Evolutionary conservation across 2,329 filamentous ascomycete genomes (phyloP), one percentile per base, ranked within the genome.

Genomic region (Byssochlamys sp.): DNA sequence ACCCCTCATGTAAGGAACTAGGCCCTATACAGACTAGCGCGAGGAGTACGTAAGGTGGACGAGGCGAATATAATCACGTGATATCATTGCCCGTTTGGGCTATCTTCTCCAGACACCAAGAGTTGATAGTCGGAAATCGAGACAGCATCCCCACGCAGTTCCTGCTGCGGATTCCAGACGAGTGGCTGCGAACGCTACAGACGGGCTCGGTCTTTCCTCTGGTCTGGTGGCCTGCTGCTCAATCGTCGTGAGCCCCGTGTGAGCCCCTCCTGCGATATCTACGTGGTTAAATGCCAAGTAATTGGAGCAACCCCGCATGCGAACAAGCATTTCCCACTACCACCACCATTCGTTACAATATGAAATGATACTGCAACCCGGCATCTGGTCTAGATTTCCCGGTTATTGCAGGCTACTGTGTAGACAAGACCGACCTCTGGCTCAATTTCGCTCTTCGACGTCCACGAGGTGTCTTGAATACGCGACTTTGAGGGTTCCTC

Each of bases 1-100:
- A 33, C 49, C 49, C 49, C 49, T 51, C 49, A 51, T 24, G 25
- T 10, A 2, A 2, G 25, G 25, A 7, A 2, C 25, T 14, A 10
- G 52, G 59, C 62, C 63, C 61, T 14, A 59, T 55, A 58, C 56
- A 61, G 63, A 14, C 5, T 51, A 26, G 49, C 25, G 49, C 49
- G 49, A 51, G 49, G 49, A 51, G 49, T 14, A 28, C 6, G 4
- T 19, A 3, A n/a, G 3, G 9, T n/a, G 3, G 10, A 25, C 14
- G 19, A 51, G 25, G 25, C 10, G 7, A 19, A 19, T 45, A 6
- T 2, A 51, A 2, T 51, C 49, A 51, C 25, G 49, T 51, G 49
- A 45, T 6, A 6, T 10, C 5, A 14, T 45, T 45, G 7, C 39
- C 5, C 19, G 39, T 14, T 45, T 45, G 39, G 39, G 39, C 14